Evolutionary conservation across 2,329 filamentous ascomycete genomes (phyloP).

Genomic region (Lasiodiplodia theobromae): DNA sequence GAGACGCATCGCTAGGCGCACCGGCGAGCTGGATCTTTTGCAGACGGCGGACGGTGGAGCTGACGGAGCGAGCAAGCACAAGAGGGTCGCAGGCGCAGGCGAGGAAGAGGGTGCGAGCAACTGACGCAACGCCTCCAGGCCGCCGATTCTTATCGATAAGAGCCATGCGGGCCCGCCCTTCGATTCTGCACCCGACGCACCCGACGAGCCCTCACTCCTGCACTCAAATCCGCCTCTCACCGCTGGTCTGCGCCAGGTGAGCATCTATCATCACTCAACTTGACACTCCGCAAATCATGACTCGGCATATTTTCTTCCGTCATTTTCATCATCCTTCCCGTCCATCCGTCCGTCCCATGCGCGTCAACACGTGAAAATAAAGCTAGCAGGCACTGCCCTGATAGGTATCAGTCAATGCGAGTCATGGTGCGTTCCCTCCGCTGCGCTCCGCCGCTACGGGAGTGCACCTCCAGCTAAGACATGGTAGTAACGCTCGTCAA

Average conservation of each 20-base stretch:
- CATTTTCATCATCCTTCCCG: background rate
- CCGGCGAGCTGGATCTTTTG: background rate
- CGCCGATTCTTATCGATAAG: conserved; percentile 9
- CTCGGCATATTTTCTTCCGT: background rate
- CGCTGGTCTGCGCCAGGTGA: background rate
- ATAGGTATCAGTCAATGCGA: too few species aligned
- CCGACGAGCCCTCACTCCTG: background rate
- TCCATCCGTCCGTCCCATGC: background rate
- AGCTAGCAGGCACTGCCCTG: background rate
- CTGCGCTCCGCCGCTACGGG: too few species aligned
- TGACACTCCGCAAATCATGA: background rate
- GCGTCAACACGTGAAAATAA: background rate
- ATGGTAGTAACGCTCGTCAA: too few species aligned
- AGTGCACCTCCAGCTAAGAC: too few species aligned
- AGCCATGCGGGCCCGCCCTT: background rate
- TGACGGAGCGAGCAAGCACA: background rate
- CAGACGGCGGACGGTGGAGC: background rate
- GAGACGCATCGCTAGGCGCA: conserved; percentile 11
- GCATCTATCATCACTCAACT: background rate
- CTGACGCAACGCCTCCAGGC: conserved; percentile 8
- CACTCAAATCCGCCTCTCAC: background rate
- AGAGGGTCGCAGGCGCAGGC: background rate
- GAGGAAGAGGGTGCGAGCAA: conserved; percentile 2
- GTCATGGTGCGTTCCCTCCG: background rate
- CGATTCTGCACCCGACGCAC: background rate